Evolutionary conservation across 2,329 filamentous ascomycete genomes (phyloP).

Genomic region (Xylariaceae sp.): DNA sequence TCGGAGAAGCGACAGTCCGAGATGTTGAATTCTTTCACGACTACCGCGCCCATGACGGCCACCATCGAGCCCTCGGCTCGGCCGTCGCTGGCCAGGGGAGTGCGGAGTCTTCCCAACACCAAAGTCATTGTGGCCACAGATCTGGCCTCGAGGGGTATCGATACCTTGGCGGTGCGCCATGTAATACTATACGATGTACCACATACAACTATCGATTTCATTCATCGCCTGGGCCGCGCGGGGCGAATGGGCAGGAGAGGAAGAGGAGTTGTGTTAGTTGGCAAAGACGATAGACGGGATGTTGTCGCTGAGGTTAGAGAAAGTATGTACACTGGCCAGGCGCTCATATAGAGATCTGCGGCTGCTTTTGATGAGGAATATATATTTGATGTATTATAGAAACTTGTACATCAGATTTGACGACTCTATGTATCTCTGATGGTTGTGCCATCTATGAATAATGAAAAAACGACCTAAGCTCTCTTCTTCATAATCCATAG

Average conservation of each 20-base stretch:
- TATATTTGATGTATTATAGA: slow-evolving; percentile 13
- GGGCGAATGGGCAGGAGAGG: slow-evolving; percentile 92
- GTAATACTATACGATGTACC: slow-evolving; percentile 98
- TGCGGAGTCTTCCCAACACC: slow-evolving; percentile 68
- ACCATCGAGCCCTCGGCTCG: slow-evolving; percentile 21
- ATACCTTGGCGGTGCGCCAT: slow-evolving; percentile 86
- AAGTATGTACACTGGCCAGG: slow-evolving; percentile 82
- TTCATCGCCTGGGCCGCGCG: slow-evolving; percentile 89
- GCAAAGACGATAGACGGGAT: slow-evolving; percentile 85
- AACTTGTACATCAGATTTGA: background rate
- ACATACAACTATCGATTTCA: slow-evolving; percentile 96
- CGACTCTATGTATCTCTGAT: background rate
- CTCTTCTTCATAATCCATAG: background rate
- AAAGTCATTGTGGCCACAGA: slow-evolving; percentile 96
- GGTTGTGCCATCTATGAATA: background rate
- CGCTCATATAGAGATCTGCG: slow-evolving; percentile 61
- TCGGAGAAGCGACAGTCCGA: slow-evolving; percentile 76
- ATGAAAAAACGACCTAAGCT: background rate
- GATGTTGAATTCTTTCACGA: slow-evolving; percentile 75
- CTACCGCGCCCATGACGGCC: slow-evolving; percentile 43
- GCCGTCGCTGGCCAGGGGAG: slow-evolving; percentile 38
- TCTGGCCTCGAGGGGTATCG: slow-evolving; percentile 87
- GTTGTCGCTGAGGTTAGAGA: slow-evolving; percentile 90
- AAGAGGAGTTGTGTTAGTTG: slow-evolving; percentile 85
- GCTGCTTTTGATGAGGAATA: slow-evolving; percentile 5